Evolutionary conservation across 2,329 filamentous ascomycete genomes (phyloP), one percentile per base, ranked within the genome.

Genomic region (Lachnellula willkommii): DNA sequence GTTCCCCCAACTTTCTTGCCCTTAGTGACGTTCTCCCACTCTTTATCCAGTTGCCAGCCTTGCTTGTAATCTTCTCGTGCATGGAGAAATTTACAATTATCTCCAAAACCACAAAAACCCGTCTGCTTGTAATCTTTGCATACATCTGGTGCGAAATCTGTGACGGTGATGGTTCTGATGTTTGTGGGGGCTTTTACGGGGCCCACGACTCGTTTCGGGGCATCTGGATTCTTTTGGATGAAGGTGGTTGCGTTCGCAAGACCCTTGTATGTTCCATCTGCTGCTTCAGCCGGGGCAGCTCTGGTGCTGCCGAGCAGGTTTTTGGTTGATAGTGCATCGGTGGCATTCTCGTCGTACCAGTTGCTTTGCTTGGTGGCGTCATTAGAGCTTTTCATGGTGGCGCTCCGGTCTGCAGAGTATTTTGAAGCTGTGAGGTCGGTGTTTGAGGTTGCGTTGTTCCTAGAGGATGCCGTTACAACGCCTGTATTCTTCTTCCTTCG

Each of bases 51-150:
- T 70, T 97, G 90, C 94, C 94, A 99, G 2, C 94, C 94, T 69
- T 92, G 88, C 65, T 93, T 90, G 69, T 90, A 88, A 71, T 90
- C 88, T 66, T 89, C 86, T 56, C 89, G 77, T 5, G 83, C 83
- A 67, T 94, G 89, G 0, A 90, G 68, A 68, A 85, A 94, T 67
- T 91, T 95, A 76, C 92, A 96, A 59, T 79, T 85, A 69, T 69
- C 68, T 26, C 62, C 65, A 43, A 66, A 68, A 3, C 65, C 66
- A 42, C 65, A 68, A 47, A 66, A 87, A 1, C 87, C 87, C 0
- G 86, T 94, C 66, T 89, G 81, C 64, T 93, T 93, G 72, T 90
- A 94, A 69, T 97, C 94, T 71, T 97, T 97, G 74, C 94, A 99
- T 0, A 95, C 89, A 63, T 97, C 93, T 0, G 93, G 90, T 0